Percentiles rank a stretch among this genome's conserved stretches.
Evolutionary conservation across 176 grass and related monocot species (phyloP).

Genomic region (Oryza punctata): DNA sequence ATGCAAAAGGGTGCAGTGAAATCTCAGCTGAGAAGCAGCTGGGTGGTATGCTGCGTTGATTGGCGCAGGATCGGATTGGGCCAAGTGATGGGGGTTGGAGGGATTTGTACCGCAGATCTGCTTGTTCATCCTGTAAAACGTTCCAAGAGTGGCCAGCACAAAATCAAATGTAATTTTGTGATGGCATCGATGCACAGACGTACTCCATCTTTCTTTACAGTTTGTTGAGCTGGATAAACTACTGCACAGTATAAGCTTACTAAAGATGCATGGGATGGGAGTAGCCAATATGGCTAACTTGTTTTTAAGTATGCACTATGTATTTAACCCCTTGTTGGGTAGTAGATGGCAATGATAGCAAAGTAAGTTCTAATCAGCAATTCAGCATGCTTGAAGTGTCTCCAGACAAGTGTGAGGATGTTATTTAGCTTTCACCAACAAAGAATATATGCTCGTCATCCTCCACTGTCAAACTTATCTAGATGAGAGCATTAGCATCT

Average conservation of each 20-base stretch:
- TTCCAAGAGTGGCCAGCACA: not conserved
- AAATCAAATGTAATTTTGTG: not conserved
- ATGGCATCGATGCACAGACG: not conserved
- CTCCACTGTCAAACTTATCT: conserved; percentile 4
- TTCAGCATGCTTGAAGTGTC: not conserved
- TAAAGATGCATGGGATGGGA: not conserved
- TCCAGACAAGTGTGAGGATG: not conserved
- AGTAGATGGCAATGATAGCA: not conserved
- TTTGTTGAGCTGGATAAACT: not conserved
- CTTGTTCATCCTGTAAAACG: not conserved
- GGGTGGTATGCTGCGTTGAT: not conserved
- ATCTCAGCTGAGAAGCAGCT: not conserved
- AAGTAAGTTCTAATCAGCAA: no score
- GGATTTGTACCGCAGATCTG: not conserved
- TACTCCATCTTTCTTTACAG: not conserved
- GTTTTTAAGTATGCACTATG: not conserved
- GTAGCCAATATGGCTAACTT: not conserved
- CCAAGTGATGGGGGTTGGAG: not conserved
- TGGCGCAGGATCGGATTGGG: not conserved
- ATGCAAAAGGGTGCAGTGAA: no score
- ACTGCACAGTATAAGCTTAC: not conserved
- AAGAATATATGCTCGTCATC: conserved; percentile 22
- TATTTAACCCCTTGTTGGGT: not conserved
- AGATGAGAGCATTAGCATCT: conserved; percentile 1
- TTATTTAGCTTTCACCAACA: not conserved